phyloP scores from a whole-genome alignment of 2,329 filamentous ascomycete species.

The Colletotrichum phormii region DNA sequence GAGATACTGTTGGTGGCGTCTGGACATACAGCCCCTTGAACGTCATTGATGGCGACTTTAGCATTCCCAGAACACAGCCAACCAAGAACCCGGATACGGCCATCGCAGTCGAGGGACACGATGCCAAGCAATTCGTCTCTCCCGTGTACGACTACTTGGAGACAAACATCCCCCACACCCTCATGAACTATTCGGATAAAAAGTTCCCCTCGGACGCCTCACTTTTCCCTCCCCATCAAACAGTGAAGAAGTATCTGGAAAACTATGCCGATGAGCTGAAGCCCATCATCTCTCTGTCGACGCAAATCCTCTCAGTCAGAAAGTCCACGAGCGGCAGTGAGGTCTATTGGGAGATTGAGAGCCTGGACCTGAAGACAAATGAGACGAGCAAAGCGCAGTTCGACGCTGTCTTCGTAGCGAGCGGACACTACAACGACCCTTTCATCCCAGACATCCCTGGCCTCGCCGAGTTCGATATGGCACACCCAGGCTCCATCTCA shows the following conservation, averaged over 20 bases:
- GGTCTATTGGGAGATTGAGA: conserved; percentile 62
- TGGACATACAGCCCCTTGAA: conserved; percentile 72
- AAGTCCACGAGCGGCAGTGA: conserved; percentile 40
- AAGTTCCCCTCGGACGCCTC: conserved; percentile 67
- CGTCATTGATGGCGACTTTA: conserved; percentile 38
- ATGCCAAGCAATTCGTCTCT: conserved; percentile 68
- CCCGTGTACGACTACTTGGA: conserved; percentile 76
- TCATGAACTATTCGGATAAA: conserved; percentile 78
- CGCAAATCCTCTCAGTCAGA: conserved; percentile 65
- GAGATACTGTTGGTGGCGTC: conserved; percentile 72
- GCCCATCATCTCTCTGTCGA: conserved; percentile 69
- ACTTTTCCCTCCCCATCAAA: conserved; percentile 74
- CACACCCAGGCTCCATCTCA: conserved; percentile 61
- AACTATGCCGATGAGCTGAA: conserved; percentile 71
- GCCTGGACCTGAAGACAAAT: conserved; percentile 44
- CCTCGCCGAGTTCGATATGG: conserved; percentile 62
- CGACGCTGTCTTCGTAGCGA: conserved; percentile 73
- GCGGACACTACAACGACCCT: conserved; percentile 72
- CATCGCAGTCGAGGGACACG: conserved; percentile 41
- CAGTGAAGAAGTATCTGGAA: conserved; percentile 74
- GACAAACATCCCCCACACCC: conserved; percentile 78
- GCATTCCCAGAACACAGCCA: conserved; percentile 44
- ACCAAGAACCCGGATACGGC: conserved; percentile 56
- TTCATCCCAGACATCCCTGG: conserved; percentile 68
- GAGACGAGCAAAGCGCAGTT: conserved; percentile 51